These are phyloP conservation scores for Nigrospora sphaerica DNA, from an alignment of 2,329 filamentous ascomycete species.

Conservation along the genomic window DNA sequence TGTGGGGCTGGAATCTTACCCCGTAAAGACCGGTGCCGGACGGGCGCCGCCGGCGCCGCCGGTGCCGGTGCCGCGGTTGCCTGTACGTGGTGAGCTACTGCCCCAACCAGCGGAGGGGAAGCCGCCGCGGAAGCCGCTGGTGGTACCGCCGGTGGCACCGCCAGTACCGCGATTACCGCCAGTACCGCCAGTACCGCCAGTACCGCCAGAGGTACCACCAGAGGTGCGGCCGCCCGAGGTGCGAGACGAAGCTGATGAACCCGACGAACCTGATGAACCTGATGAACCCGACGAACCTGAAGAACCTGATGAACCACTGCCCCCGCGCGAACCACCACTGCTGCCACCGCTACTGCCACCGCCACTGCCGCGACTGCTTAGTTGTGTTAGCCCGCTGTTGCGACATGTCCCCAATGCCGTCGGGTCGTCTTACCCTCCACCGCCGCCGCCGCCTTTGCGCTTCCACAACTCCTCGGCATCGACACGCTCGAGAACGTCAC, in stretches of 20 bases:
- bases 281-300: slow-evolving; percentile 11
- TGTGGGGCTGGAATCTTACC: too few relatives aligned
- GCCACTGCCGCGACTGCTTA: slow-evolving; percentile 8
- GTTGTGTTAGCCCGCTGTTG: neutral
- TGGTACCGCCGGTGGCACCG: slow-evolving; percentile 3
- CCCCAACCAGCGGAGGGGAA: neutral
- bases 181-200: slow-evolving; percentile 1
- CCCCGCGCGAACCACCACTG: slow-evolving; percentile 16
- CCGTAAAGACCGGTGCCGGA: too few relatives aligned
- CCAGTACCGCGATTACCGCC: neutral
- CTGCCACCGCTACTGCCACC: slow-evolving; percentile 30
- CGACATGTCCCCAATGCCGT: neutral
- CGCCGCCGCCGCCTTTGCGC: slow-evolving; percentile 53
- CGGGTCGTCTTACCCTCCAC: slow-evolving; percentile 31
- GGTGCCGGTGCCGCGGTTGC: neutral
- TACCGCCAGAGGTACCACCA: neutral
- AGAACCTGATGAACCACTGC: slow-evolving; percentile 13
- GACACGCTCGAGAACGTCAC: slow-evolving; percentile 11
- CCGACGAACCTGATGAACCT: slow-evolving; percentile 12
- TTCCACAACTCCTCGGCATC: slow-evolving; percentile 44
- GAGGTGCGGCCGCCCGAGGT: neutral
- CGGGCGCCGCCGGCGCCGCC: too few relatives aligned
- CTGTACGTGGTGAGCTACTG: neutral
- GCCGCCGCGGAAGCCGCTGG: slow-evolving; percentile 5
- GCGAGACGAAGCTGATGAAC: slow-evolving; percentile 12